phyloP scores from a whole-genome alignment of 108 stramenopile genomes.

The Nitzschia sp. region DNA sequence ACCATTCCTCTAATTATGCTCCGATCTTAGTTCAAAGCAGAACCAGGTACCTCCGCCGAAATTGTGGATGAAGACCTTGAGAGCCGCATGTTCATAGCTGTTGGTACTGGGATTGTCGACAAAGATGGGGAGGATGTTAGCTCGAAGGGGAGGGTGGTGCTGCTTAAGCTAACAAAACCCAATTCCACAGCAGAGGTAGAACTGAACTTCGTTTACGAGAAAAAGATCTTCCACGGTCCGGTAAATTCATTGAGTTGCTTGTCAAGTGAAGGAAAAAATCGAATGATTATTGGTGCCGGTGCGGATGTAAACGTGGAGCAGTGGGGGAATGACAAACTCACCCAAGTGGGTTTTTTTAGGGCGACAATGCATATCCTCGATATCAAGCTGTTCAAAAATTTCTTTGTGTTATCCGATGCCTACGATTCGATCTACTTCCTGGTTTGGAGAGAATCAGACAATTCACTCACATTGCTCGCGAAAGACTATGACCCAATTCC shows the following conservation, averaged over 20 bases:
- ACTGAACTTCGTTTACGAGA: constrained; percentile 67
- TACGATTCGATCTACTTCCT: constrained; percentile 88
- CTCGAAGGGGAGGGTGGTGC: constrained; percentile 64
- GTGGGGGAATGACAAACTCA: constrained; percentile 78
- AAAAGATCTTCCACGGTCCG: constrained; percentile 80
- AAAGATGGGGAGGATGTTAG: constrained; percentile 83
- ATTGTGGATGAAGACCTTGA: constrained; percentile 53
- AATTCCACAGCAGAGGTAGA: constrained; percentile 36
- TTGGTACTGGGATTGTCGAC: constrained; percentile 73
- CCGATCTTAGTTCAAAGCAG: constrained; percentile 25
- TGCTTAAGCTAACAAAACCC: constrained; percentile 57
- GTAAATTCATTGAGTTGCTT: constrained; percentile 76
- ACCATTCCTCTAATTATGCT: background rate
- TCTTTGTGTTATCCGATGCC: constrained; percentile 76
- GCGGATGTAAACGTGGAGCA: constrained; percentile 88
- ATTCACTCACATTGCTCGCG: constrained; percentile 80
- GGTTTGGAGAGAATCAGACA: constrained; percentile 87
- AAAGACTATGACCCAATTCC: constrained; percentile 85
- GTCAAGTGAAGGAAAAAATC: constrained; percentile 60
- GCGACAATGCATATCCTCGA: constrained; percentile 83
- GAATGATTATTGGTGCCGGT: constrained; percentile 80
- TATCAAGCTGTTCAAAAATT: constrained; percentile 80
- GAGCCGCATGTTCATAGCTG: constrained; percentile 55
- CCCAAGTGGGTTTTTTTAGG: constrained; percentile 88
- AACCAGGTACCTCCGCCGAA: constrained; percentile 30